These are phyloP conservation scores for Nicotiana knightiana DNA, from an alignment of 257 asterid genomes.

Conservation along the genomic window DNA sequence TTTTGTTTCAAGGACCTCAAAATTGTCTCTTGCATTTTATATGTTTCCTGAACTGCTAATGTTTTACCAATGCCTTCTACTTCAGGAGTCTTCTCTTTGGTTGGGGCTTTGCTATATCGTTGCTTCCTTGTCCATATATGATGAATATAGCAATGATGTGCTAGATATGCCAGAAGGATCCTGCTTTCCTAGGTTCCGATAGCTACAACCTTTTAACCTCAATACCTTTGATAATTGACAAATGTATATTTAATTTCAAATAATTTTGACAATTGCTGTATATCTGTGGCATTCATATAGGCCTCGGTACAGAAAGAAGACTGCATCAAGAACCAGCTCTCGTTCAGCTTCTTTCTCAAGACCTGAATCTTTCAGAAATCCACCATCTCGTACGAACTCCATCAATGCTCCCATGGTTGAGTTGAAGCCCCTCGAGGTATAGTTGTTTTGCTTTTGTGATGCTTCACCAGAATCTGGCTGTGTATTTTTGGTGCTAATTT, in stretches of 20 bases:
- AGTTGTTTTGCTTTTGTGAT: not conserved
- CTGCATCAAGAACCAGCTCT: constrained; percentile 35
- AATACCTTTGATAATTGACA: not conserved
- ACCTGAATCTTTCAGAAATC: constrained; percentile 41
- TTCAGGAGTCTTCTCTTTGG: constrained; percentile 85
- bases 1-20: not conserved
- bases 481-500: constrained; percentile 9
- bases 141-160: constrained; percentile 90
- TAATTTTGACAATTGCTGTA: not conserved
- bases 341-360: constrained; percentile 42
- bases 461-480: not conserved
- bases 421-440: constrained; percentile 81
- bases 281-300: constrained; percentile 31
- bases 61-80: constrained; percentile 11
- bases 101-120: constrained; percentile 78
- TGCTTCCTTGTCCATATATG: constrained; percentile 81
- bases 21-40: not conserved
- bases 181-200: constrained; percentile 78
- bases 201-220: not conserved
- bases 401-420: constrained; percentile 51
- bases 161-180: constrained; percentile 96
- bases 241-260: not conserved
- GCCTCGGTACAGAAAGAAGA: constrained; percentile 52
- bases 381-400: constrained; percentile 49
- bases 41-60: not conserved